Percentiles rank a stretch among this genome's conserved stretches.
phyloP scores from a whole-genome alignment of 805 yeast species.

The Candida maris region DNA sequence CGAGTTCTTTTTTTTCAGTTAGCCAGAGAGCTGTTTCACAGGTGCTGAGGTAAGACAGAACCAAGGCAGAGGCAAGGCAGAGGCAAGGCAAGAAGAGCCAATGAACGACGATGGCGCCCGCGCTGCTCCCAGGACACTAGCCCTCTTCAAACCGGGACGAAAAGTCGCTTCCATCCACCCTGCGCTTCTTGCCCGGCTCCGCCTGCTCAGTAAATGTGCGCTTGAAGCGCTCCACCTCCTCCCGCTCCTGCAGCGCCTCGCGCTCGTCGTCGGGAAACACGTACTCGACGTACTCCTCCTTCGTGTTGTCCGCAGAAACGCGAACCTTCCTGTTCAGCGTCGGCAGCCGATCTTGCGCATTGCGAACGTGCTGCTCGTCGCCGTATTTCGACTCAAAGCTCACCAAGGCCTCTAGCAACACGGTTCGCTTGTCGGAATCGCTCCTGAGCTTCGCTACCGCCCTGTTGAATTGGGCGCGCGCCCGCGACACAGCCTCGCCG shows the following conservation, averaged over 20 bases:
- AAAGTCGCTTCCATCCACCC: no score
- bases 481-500: slow-evolving; percentile 39
- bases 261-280: slow-evolving; percentile 61
- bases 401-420: slow-evolving; percentile 57
- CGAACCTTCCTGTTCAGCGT: slow-evolving; percentile 43
- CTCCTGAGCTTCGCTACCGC: slow-evolving; percentile 46
- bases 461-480: slow-evolving; percentile 54
- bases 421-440: slow-evolving; percentile 42
- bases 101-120: no score
- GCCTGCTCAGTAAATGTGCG: background rate
- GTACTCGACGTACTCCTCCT: slow-evolving; percentile 56
- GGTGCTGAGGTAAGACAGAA: no score
- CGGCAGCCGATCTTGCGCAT: slow-evolving; percentile 51
- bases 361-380: slow-evolving; percentile 30
- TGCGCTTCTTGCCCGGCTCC: background rate
- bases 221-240: slow-evolving; percentile 8
- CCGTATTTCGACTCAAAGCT: slow-evolving; percentile 69
- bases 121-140: no score
- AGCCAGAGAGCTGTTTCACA: no score
- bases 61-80: no score
- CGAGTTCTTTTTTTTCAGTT: no score
- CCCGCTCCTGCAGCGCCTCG: slow-evolving; percentile 14
- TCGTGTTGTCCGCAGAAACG: slow-evolving; percentile 34
- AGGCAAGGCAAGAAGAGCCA: no score
- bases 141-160: background rate